Conservation (phyloP, 2,329 filamentous ascomycete species). For the Incumbomyces lentus region DNA sequence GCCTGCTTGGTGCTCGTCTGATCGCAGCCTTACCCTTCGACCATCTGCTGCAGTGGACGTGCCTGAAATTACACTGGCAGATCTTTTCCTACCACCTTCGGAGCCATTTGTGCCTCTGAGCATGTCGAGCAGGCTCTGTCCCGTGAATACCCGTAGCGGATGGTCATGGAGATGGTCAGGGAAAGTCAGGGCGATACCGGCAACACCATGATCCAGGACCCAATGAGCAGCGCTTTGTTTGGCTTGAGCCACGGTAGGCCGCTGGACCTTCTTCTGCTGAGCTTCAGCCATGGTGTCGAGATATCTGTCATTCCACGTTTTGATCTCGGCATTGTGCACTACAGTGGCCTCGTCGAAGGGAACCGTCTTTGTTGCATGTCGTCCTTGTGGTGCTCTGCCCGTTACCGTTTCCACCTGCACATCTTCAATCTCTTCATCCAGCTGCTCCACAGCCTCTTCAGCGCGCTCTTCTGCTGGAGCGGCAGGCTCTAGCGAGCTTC, state of each 20-base stretch:
- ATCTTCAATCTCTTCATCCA: slow-evolving; percentile 5
- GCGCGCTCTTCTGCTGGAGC: not conserved
- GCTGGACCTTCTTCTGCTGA: slow-evolving; percentile 33
- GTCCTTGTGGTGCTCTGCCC: slow-evolving; percentile 23
- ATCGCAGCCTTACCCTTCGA: slow-evolving; percentile 29
- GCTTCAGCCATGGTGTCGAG: slow-evolving; percentile 48
- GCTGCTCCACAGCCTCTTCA: not conserved
- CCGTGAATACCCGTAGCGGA: slow-evolving; percentile 50
- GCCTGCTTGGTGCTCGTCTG: slow-evolving; percentile 12
- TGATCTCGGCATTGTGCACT: slow-evolving; percentile 46
- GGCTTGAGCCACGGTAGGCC: slow-evolving; percentile 36
- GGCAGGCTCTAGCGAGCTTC: not conserved
- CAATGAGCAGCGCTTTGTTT: slow-evolving; percentile 55
- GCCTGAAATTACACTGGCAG: slow-evolving; percentile 23
- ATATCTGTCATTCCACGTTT: slow-evolving; percentile 50
- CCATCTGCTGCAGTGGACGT: slow-evolving; percentile 21
- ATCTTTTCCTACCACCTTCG: slow-evolving; percentile 16
- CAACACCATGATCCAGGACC: slow-evolving; percentile 49
- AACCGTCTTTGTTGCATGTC: slow-evolving; percentile 31
- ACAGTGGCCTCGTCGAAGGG: slow-evolving; percentile 40
- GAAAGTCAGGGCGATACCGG: slow-evolving; percentile 40
- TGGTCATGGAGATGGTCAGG: slow-evolving; percentile 32
- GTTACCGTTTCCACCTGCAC: slow-evolving; percentile 11
- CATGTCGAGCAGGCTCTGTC: slow-evolving; percentile 42
- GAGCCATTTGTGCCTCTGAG: slow-evolving; percentile 30